A percentile compares a stretch with the other conserved stretches of the same genome.
These are phyloP conservation scores for Pholiota microspora DNA, from an alignment of 768 basidiomycete genomes.

Conservation along the genomic window DNA sequence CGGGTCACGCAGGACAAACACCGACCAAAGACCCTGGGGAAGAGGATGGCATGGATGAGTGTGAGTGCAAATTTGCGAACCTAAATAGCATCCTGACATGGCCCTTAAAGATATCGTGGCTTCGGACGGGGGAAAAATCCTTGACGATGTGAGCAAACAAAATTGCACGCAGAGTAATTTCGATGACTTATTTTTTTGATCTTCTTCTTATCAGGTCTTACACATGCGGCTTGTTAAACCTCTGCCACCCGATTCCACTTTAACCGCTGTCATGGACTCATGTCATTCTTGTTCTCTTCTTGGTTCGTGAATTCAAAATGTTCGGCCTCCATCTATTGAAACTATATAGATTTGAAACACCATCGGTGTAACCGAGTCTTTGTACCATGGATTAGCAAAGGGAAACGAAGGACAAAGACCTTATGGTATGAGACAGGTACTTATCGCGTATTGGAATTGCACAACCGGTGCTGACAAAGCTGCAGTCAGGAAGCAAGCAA, in stretches of 20 bases:
- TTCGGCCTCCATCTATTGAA: not conserved
- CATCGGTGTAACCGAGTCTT: slow-evolving; percentile 1
- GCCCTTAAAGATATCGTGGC: not conserved
- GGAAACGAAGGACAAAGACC: not conserved
- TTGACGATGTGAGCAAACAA: slow-evolving; percentile 4
- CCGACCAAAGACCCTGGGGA: not conserved
- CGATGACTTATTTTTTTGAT: not conserved
- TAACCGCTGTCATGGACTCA: slow-evolving; percentile 4
- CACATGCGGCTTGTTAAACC: not conserved
- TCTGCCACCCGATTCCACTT: not conserved
- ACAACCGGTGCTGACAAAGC: not conserved
- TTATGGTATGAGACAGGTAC: not conserved
- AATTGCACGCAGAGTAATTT: too few species aligned
- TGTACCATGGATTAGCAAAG: slow-evolving; percentile 4
- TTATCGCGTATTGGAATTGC: too few species aligned
- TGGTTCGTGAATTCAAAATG: not conserved
- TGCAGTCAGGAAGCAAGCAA: not conserved
- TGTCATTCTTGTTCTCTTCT: slow-evolving; percentile 5
- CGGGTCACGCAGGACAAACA: slow-evolving; percentile 5
- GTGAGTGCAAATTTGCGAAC: not conserved
- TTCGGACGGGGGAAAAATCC: slow-evolving; percentile 1
- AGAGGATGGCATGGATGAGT: slow-evolving; percentile 3
- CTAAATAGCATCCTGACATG: too few species aligned
- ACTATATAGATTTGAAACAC: not conserved
- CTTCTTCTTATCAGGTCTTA: not conserved